These are phyloP conservation scores for Pyronema domesticum DNA, from an alignment of 495 filamentous ascomycete species.

Conservation along the genomic window DNA sequence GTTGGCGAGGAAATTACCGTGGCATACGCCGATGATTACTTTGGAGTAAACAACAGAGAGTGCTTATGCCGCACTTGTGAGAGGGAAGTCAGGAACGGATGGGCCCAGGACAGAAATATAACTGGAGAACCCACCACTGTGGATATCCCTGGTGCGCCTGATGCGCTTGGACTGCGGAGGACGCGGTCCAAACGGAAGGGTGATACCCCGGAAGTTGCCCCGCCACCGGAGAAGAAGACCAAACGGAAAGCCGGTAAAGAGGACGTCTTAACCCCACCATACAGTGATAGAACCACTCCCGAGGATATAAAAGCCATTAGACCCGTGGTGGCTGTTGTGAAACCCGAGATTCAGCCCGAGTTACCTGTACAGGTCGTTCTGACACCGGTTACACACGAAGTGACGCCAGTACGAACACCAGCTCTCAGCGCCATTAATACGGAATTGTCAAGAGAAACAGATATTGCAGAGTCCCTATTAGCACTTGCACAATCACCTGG, in stretches of 20 bases:
- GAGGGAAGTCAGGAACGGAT: constrained; percentile 55
- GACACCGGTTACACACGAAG: background rate
- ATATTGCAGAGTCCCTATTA: constrained; percentile 11
- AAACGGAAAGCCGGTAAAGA: constrained; percentile 7
- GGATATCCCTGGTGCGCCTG: constrained; percentile 5
- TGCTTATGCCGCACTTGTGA: constrained; percentile 87
- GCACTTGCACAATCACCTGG: constrained; percentile 7
- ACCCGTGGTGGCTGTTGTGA: background rate
- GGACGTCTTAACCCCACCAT: constrained; percentile 16
- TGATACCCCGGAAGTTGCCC: background rate
- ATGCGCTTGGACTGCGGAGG: constrained; percentile 11
- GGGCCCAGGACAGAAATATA: constrained; percentile 33
- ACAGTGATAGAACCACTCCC: constrained; percentile 16
- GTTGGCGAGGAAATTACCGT: constrained; percentile 86
- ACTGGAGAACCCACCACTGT: background rate
- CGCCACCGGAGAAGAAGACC: constrained; percentile 2
- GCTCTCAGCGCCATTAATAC: background rate
- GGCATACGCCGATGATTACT: constrained; percentile 87
- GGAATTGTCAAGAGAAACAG: background rate
- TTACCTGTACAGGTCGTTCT: background rate
- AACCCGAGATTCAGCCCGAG: background rate
- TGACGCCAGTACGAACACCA: background rate
- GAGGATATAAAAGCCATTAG: constrained; percentile 6
- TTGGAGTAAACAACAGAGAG: constrained; percentile 85
- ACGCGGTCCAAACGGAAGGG: constrained; percentile 11